Percentiles rank a stretch among this genome's conserved stretches.
Evolutionary conservation across 1,284 basidiomycete species (phyloP).

Genomic region (Tilletia indica): DNA sequence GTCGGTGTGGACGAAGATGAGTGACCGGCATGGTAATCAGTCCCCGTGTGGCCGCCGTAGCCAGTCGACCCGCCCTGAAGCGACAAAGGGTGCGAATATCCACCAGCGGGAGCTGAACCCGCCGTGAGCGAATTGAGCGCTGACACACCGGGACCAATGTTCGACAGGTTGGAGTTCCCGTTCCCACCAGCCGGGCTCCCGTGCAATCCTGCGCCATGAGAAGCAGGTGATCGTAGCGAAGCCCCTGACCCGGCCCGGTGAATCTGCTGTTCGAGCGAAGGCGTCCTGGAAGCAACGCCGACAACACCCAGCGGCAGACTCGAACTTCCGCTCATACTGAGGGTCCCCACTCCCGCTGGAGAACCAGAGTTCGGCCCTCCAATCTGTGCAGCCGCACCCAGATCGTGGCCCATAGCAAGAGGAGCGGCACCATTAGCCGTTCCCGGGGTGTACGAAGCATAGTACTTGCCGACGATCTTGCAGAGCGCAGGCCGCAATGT

Average conservation of each 20-base stretch:
- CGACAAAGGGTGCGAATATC: background rate
- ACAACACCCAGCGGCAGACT: slow-evolving; percentile 7
- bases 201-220: slow-evolving; percentile 11
- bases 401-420: slow-evolving; percentile 2
- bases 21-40: background rate
- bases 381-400: background rate
- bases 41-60: background rate
- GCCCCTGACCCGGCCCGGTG: background rate
- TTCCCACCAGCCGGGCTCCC: slow-evolving; percentile 10
- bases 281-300: background rate
- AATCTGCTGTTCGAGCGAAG: slow-evolving; percentile 4
- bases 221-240: background rate
- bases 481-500: slow-evolving; percentile 75
- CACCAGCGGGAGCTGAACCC: background rate
- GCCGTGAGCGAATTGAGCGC: background rate
- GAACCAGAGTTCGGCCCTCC: background rate
- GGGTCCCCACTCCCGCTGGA: background rate
- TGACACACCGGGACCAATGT: background rate
- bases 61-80: slow-evolving; percentile 4
- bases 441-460: slow-evolving; percentile 23
- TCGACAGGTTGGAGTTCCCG: background rate
- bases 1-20: slow-evolving; percentile 2
- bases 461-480: slow-evolving; percentile 90
- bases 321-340: background rate
- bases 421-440: background rate